Conservation (phyloP, 352 stramenopile genomes). For the Globisporangium nodosum region DNA sequence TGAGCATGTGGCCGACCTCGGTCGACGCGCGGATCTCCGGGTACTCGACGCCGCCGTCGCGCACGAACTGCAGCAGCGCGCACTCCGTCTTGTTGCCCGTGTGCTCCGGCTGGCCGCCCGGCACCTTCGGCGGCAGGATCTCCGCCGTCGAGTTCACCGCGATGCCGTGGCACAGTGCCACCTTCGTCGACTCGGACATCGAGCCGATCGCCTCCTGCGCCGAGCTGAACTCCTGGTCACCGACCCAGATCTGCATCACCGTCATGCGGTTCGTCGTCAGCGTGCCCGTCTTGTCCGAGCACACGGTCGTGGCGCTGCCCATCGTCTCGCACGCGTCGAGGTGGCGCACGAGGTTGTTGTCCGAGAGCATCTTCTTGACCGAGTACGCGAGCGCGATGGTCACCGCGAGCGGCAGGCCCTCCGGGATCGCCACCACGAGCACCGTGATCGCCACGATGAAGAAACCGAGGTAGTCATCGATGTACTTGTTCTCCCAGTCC, state of each 20-base stretch:
- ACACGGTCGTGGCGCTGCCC: constrained; percentile 94
- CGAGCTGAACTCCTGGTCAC: constrained; percentile 46
- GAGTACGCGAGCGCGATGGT: constrained; percentile 96
- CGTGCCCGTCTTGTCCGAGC: constrained; percentile 98
- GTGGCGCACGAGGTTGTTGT: constrained; percentile 89
- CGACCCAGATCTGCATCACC: constrained; percentile 88
- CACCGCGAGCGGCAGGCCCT: constrained; percentile 96
- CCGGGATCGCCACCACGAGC: constrained; percentile 96
- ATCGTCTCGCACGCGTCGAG: constrained; percentile 91
- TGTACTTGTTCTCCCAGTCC: constrained; percentile 44
- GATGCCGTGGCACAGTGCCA: constrained; percentile 63
- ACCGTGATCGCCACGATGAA: constrained; percentile 88
- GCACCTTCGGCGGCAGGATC: constrained; percentile 47
- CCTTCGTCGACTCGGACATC: constrained; percentile 56
- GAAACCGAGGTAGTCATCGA: constrained; percentile 68
- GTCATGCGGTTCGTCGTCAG: constrained; percentile 98
- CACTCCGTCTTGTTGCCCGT: constrained; percentile 84
- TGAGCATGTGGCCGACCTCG: constrained; percentile 70
- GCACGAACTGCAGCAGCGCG: constrained; percentile 63
- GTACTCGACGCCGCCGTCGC: constrained; percentile 69
- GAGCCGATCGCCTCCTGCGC: constrained; percentile 31
- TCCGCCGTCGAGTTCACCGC: constrained; percentile 72
- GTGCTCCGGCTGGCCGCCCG: constrained; percentile 56
- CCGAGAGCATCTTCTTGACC: constrained; percentile 88
- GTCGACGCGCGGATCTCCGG: constrained; percentile 32